Evolutionary conservation across 768 basidiomycete species (phyloP).

Genomic region (Goffeauzyma gilvescens): DNA sequence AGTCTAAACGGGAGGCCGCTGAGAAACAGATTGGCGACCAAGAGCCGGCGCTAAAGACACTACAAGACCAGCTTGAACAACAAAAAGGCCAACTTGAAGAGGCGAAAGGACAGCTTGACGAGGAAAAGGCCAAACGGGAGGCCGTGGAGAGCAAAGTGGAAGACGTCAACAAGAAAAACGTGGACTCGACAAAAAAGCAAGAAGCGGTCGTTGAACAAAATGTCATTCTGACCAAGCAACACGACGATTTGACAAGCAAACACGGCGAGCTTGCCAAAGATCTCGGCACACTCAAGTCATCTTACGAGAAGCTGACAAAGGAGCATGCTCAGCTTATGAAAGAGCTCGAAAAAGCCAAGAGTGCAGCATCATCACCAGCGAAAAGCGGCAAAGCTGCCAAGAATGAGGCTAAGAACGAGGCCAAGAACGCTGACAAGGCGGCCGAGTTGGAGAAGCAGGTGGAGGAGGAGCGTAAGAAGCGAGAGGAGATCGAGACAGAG

Average conservation of each 20-base stretch:
- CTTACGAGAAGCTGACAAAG: background rate
- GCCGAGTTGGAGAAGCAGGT: conserved; percentile 33
- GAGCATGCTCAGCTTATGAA: background rate
- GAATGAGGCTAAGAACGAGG: background rate
- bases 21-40: too few relatives aligned
- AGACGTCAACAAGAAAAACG: background rate
- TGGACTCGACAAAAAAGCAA: background rate
- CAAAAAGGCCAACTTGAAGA: conserved; percentile 54
- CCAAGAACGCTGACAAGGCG: conserved; percentile 13
- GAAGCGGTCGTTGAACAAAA: background rate
- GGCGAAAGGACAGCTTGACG: conserved; percentile 85
- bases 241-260: background rate
- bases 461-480: conserved; percentile 42
- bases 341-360: conserved; percentile 9
- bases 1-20: background rate
- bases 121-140: conserved; percentile 27
- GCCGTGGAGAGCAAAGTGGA: conserved; percentile 13
- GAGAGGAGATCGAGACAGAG: conserved; percentile 76
- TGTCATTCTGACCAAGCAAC: too few relatives aligned
- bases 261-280: background rate
- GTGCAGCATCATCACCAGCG: background rate
- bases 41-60: conserved; percentile 7
- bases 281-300: background rate
- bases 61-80: conserved; percentile 30
- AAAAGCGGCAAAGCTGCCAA: conserved; percentile 10